Base-by-base conservation (phyloP, 495 filamentous ascomycete species). In the Mycothermus thermophilus region DNA sequence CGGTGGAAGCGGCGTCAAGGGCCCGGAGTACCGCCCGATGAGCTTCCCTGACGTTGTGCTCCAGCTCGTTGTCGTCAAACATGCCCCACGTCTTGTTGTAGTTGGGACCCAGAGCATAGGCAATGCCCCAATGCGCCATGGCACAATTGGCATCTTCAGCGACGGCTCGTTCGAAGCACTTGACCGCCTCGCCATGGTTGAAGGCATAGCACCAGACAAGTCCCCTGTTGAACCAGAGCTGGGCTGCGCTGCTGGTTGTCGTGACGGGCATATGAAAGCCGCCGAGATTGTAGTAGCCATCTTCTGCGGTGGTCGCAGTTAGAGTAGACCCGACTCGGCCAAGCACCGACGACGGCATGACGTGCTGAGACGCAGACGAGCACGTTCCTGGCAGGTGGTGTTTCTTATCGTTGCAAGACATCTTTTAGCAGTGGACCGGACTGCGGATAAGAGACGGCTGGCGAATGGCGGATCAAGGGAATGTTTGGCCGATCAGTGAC, bases 61-160 rank as follows among this genome's bases (percentile, higher is more conserved):
- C 46, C 3, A 74, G 50, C 29, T 83, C 77, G n/a, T 57, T 42
- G 5, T 60, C 53, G 36, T 80, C 79, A 38, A 80, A 81, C 17
- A 67, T 51, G 4, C 70, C 58, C 79, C 77, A 83, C 0, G 77
- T 74, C 47, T 81, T 81, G 44, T 83, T 81, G 52, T 81, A 83
- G 38, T 83, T 80, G 2, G 79, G 76, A 0, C 79, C 79, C 1
- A 78, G 46, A 1, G 70, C 48, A 42, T 71, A 80, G 0, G 79
- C 74, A 3, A 78, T 51, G 0, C 78, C 78, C 78, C 78, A 83
- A 35, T 77, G 69, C 13, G 72, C 76, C 54, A 81, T 71, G 4
- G 67, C 64, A 41, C 71, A 79, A 3, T 45, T 37, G 0, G 57
- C 47, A 42, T 83, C 77, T 24, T 54, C 26, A 0, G 56, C 43